Evolutionary conservation across 192 early-diverging fungal species (phyloP), one percentile per base, ranked within the genome.

Genomic region (Globomyces pollinis-pini): DNA sequence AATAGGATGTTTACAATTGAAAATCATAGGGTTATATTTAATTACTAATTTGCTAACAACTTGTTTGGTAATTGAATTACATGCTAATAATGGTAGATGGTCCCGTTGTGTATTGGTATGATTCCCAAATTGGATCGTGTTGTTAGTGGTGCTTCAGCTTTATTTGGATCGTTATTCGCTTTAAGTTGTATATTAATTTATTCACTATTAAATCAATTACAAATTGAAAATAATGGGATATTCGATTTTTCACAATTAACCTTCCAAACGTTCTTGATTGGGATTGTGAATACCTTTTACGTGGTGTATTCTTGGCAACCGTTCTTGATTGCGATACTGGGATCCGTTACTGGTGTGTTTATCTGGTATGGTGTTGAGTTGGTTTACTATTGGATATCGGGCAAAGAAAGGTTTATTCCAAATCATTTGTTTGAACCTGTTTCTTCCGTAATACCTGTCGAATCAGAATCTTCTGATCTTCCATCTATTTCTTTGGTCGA

Each of bases 21-120:
- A 60, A 36, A 62, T 74, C 26, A 66, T 56, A 28, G 51, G 51
- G 20, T 39, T 78, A 30, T 78, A 62, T 35, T 39, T 67, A 1
- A 65, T 78, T 55, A 39, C 58, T 18, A 78, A 78, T 59, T 56
- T 70, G 59, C 21, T 71, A 18, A 60, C 69, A 5, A 59, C 64
- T 32, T 54, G 39, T 26, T 35, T 61, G 23, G 55, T 57, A 55
- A 24, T n/a, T n/a, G n/a, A n/a, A n/a, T n/a, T n/a, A n/a, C n/a
- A 24, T 41, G 3, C 28, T 12, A 23, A 13, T 21, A 23, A 0
- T 23, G 6, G 8, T 34, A 55, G 53, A 31, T 58, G 16, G 32
- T 68, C 9, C 76, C 76, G 0, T 18, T 78, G 21, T 50, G 66
- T 24, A 35, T 68, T 20, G 76, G 76, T 8, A 57, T 74, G n/a